Percentiles rank a stretch among this genome's conserved stretches.
These are phyloP conservation scores for Metschnikowia amazonensis DNA, from an alignment of 805 yeast genomes.

Conservation along the genomic window DNA sequence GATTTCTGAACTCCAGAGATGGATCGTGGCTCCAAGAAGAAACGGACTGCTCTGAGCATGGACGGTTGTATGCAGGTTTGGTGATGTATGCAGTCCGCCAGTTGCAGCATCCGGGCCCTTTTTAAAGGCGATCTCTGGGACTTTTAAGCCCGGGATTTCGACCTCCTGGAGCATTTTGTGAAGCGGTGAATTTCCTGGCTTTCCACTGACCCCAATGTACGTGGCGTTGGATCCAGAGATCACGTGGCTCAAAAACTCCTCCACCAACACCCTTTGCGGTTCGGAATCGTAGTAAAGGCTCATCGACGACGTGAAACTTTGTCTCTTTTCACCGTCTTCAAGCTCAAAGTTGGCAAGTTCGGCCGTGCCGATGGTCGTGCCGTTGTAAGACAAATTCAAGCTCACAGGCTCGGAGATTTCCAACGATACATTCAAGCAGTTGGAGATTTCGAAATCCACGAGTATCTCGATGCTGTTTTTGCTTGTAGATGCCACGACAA, in stretches of 20 bases:
- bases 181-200: neutral
- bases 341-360: slow-evolving; percentile 22
- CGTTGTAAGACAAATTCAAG: slow-evolving; percentile 29
- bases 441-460: slow-evolving; percentile 28
- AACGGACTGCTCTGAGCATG: slow-evolving; percentile 31
- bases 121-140: slow-evolving; percentile 12
- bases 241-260: slow-evolving; percentile 21
- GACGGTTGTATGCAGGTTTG: neutral
- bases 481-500: slow-evolving; percentile 28
- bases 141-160: slow-evolving; percentile 20
- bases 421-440: slow-evolving; percentile 29
- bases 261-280: slow-evolving; percentile 10
- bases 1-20: slow-evolving; percentile 50
- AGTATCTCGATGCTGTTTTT: slow-evolving; percentile 21
- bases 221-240: slow-evolving; percentile 17
- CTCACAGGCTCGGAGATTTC: slow-evolving; percentile 23
- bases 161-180: slow-evolving; percentile 14
- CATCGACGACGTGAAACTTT: slow-evolving; percentile 21
- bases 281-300: slow-evolving; percentile 12
- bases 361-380: slow-evolving; percentile 31
- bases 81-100: neutral
- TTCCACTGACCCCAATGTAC: slow-evolving; percentile 6
- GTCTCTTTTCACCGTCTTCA: slow-evolving; percentile 11
- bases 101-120: neutral
- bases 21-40: slow-evolving; percentile 48